Evolutionary conservation across 192 early-diverging fungal species (phyloP).

Genomic region (Gryganskiella cystojenkinii): DNA sequence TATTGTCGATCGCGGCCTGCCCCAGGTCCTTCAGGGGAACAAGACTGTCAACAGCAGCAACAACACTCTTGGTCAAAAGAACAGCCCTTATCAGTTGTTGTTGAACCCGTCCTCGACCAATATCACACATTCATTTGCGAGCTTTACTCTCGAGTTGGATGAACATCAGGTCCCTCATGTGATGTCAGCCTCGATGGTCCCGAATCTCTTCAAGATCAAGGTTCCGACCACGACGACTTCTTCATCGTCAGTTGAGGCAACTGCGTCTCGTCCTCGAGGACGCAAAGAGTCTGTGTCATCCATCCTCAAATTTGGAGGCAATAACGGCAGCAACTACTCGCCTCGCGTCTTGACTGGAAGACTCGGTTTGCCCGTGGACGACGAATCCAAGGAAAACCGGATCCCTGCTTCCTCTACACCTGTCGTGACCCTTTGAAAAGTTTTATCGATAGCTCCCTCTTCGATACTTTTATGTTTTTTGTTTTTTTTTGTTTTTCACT

Average conservation of each 20-base stretch:
- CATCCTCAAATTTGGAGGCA: neutral
- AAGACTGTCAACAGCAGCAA: slow-evolving; percentile 20
- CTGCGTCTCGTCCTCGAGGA: slow-evolving; percentile 1
- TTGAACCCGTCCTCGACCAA: slow-evolving; percentile 35
- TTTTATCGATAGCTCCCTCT: neutral
- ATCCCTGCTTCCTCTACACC: neutral
- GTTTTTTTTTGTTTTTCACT: neutral
- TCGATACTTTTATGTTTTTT: neutral
- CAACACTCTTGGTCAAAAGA: no score
- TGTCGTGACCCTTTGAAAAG: slow-evolving; percentile 2
- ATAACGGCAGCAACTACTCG: neutral
- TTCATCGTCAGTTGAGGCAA: neutral
- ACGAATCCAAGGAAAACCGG: slow-evolving; percentile 17
- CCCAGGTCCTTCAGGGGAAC: neutral
- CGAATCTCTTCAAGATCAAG: slow-evolving; percentile 34
- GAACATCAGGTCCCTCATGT: slow-evolving; percentile 39
- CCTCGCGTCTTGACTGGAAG: slow-evolving; percentile 25
- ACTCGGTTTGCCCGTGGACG: neutral
- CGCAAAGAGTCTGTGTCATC: slow-evolving; percentile 9
- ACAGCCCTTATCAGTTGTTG: slow-evolving; percentile 40
- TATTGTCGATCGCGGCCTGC: no score
- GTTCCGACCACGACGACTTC: neutral
- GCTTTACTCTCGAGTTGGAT: slow-evolving; percentile 31
- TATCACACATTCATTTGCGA: slow-evolving; percentile 40
- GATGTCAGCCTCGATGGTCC: slow-evolving; percentile 29